Evolutionary conservation across 768 basidiomycete genomes (phyloP).

Genomic region (Mycena crocata): DNA sequence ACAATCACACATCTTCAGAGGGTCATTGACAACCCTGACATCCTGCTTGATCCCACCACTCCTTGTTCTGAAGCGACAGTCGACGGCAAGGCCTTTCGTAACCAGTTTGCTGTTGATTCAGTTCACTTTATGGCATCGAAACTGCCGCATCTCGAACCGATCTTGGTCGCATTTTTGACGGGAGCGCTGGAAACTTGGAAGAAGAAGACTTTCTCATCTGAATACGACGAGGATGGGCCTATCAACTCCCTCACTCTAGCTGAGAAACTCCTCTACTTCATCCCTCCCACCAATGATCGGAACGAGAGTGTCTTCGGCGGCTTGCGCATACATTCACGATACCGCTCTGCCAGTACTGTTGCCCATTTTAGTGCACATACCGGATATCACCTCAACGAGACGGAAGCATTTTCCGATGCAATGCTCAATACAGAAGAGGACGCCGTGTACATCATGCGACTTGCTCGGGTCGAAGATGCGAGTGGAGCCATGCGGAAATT

Average conservation of each 20-base stretch:
- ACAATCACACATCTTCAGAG: no score
- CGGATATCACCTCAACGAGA: neutral
- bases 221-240: neutral
- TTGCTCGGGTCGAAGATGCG: constrained; percentile 1
- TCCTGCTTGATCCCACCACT: neutral
- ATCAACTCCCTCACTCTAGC: neutral
- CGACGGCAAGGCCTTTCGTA: neutral
- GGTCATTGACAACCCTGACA: neutral
- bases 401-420: neutral
- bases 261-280: neutral
- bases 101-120: neutral
- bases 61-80: neutral
- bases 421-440: constrained; percentile 4
- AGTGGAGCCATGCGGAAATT: neutral
- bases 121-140: no score
- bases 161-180: neutral
- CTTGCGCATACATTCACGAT: neutral
- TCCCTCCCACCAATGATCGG: neutral
- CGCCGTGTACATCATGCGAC: neutral
- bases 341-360: no score
- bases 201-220: neutral
- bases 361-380: neutral
- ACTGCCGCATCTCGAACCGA: no score
- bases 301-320: neutral
- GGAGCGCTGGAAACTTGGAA: neutral